Base-by-base conservation (phyloP, 2,329 filamentous ascomycete genomes). In the Talaromyces sp. region DNA sequence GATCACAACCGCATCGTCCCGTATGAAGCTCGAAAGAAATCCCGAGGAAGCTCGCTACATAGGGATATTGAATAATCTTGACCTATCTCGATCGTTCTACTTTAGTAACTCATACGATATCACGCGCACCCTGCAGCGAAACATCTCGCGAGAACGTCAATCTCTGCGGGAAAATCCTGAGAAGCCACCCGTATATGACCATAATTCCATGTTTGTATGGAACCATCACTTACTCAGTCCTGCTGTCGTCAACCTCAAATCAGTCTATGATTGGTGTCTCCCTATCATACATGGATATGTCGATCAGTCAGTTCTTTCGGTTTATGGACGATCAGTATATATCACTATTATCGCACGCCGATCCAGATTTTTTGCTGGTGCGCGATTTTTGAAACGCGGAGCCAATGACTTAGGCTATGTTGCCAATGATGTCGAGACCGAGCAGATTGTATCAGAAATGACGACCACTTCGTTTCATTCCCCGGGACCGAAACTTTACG, bases 61-160 rank as follows among this genome's bases (percentile, higher is more conserved):
- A 39, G 85, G 87, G 31, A 98, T 97, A 61, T 83, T 99, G 52
- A 93, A 91, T 75, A 96, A 96, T 70, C 83, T 99, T 37, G 95
- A 99, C 75, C 81, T 99, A 66, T 93, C 90, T 0, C 86, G 90
- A 64, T 96, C 91, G 0, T 99, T 99, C 76, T 99, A 99, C 78
- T 99, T 97, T 81, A 97, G 94, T 80, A 97, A 97, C 75, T 96
- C 94, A 0, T 99, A 99, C 79, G 92, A 99, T 74, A 90, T 98
- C 70, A 99, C 95, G 0, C 87, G 89, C 62, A 96, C 93, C 0
- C 81, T 99, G 56, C 95, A 99, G 76, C 88, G 94, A 73, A 99
- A 99, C 72, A 93, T 99, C 67, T 89, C 88, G 22, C 85, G 88
- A 37, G 93, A 97, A 77, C 86, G 95, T 45, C 83, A 86, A 58